phyloP scores from a whole-genome alignment of 306 rosid genomes.

The Vachellia collinsii region DNA sequence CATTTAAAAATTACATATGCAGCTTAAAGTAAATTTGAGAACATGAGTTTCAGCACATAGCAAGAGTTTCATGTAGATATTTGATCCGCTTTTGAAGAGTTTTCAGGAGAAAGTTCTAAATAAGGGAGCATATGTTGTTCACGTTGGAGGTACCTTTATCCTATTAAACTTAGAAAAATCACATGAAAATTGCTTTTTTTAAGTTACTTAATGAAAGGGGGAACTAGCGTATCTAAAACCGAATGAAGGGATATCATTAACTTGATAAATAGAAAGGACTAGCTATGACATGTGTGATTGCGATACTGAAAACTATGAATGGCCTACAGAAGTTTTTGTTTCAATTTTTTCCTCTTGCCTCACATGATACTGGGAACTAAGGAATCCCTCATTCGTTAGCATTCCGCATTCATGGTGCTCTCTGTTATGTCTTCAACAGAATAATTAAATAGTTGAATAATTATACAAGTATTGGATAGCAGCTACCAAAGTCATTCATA shows the following conservation, averaged over 20 bases:
- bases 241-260: neutral
- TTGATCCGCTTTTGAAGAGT: slow-evolving; percentile 13
- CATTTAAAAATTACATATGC: neutral
- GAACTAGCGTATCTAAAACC: neutral
- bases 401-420: neutral
- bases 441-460: neutral
- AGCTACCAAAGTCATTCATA: slow-evolving; percentile 2
- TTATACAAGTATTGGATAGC: neutral
- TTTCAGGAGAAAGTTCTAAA: neutral
- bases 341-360: slow-evolving; percentile 15
- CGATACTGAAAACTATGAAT: neutral
- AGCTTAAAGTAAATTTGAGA: neutral
- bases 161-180: neutral
- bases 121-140: neutral
- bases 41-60: neutral
- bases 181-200: neutral
- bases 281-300: slow-evolving; percentile 13
- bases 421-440: neutral
- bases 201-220: neutral
- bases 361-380: slow-evolving; percentile 29
- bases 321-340: neutral
- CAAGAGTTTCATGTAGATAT: slow-evolving; percentile 11
- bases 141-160: neutral
- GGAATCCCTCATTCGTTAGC: neutral
- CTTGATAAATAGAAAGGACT: slow-evolving; percentile 10